Percentiles rank a stretch among this genome's conserved stretches.
Evolutionary conservation across 192 early-diverging fungal species (phyloP).

Genomic region (Linnemannia exigua): DNA sequence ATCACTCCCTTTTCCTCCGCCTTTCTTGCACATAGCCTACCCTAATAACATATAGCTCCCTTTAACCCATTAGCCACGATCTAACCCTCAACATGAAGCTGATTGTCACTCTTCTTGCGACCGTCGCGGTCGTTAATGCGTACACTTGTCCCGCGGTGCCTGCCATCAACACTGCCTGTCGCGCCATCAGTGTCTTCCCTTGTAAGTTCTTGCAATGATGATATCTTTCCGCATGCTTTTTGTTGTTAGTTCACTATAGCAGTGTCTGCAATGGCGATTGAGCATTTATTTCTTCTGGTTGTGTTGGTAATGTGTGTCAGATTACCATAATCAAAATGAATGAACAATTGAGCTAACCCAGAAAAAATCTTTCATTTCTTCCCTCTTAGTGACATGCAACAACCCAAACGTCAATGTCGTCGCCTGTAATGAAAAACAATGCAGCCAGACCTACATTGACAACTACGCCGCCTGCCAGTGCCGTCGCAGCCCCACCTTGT

Average conservation of each 20-base stretch:
- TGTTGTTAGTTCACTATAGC: neutral
- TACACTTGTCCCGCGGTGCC: constrained; percentile 16
- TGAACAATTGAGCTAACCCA: neutral
- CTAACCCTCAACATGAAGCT: constrained; percentile 17
- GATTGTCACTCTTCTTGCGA: constrained; percentile 13
- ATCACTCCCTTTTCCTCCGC: neutral
- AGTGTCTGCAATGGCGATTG: neutral
- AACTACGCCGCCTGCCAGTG: constrained; percentile 40
- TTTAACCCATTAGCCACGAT: neutral
- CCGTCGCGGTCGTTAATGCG: constrained; percentile 22
- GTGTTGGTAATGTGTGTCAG: neutral
- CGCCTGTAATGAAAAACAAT: constrained; percentile 37
- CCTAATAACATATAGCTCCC: neutral
- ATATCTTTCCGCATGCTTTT: neutral
- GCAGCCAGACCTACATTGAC: constrained; percentile 33
- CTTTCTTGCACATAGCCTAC: neutral
- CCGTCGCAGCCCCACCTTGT: constrained; percentile 10
- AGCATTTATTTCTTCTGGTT: neutral
- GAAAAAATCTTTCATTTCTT: neutral
- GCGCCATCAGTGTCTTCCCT: constrained; percentile 17
- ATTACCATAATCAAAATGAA: neutral
- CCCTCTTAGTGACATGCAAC: constrained; percentile 24
- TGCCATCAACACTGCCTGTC: constrained; percentile 9
- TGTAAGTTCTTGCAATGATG: too few species aligned
- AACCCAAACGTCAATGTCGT: constrained; percentile 14